Conservation (phyloP, 2,329 filamentous ascomycete genomes). For the Aspergillus costaricaensis region DNA sequence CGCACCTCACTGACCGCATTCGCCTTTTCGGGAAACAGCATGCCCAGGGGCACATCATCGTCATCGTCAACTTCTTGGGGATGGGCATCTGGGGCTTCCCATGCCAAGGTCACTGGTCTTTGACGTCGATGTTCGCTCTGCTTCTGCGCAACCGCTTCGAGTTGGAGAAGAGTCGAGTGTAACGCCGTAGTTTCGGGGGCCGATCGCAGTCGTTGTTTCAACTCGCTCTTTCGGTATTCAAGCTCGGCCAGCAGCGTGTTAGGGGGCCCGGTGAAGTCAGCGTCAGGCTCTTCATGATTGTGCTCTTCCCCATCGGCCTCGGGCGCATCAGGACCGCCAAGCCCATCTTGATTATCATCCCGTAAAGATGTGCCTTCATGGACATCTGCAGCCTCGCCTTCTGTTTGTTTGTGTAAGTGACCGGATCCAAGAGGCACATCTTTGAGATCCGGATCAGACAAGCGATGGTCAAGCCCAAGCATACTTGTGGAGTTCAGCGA, state of each 20-base stretch:
- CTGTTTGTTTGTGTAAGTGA: constrained; percentile 17
- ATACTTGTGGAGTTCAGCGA: constrained; percentile 34
- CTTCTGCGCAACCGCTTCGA: constrained; percentile 86
- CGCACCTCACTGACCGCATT: constrained; percentile 35
- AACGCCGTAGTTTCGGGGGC: constrained; percentile 73
- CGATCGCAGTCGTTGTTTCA: constrained; percentile 75
- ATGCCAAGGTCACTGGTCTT: constrained; percentile 82
- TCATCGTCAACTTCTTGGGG: constrained; percentile 60
- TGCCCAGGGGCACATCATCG: constrained; percentile 83
- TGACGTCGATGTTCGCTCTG: constrained; percentile 70
- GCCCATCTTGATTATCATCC: constrained; percentile 15
- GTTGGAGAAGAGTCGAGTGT: constrained; percentile 84
- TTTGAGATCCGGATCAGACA: constrained; percentile 21
- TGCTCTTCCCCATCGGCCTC: constrained; percentile 36
- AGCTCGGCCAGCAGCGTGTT: constrained; percentile 92
- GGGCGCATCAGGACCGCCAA: constrained; percentile 17
- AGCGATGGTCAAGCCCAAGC: constrained; percentile 24
- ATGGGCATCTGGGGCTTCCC: constrained; percentile 65
- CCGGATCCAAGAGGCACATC: constrained; percentile 16
- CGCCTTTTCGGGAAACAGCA: constrained; percentile 65
- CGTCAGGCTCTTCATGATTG: constrained; percentile 44
- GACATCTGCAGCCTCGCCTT: constrained; percentile 23
- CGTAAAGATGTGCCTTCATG: constrained; percentile 24
- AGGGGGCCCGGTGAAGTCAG: constrained; percentile 67
- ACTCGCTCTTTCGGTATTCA: constrained; percentile 84